Base-by-base conservation (phyloP, 2,329 filamentous ascomycete genomes). In the Ascochyta viciae-villosae region DNA sequence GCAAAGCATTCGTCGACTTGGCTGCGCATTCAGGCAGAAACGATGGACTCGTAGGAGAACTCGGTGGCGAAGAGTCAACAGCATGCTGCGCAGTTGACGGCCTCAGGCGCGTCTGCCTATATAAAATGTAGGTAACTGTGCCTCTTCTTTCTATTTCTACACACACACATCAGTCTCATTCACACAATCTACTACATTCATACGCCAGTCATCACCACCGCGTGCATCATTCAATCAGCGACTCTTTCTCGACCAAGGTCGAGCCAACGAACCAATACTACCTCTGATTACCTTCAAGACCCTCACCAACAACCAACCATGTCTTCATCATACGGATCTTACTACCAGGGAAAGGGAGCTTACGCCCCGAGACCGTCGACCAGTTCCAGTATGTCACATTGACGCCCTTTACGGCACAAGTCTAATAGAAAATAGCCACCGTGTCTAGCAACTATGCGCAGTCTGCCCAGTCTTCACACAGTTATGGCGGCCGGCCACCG, bases 21-120 rank as follows among this genome's bases (percentile, higher is more conserved):
- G 42, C 38, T 56, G 47, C 42, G 40, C 26, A 6, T 23, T 34
- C 47, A 56, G 53, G 53, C 53, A 56, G 47, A 47, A 16, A 38
- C 16, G 46, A 29, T 40, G 53, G 38, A 41, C 37, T 43, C 29
- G n/a, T 15, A 35, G 41, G 40, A 37, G 43, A 35, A 19, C 23
- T 38, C 13, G 13, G 35, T 52, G 42, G 37, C 37, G 23, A 37
- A 46, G 13, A 19, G 34, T 45, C 34, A 46, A 22, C 7, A 8
- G 15, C 8, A 19, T 40, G 12, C 12, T n/a, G 26, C 22, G 41
- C 23, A 41, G 16, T 29, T 22, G 44, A 29, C 42, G 50, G 50
- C 50, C 50, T 53, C 50, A 33, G 40, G 44, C 44, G 44, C 44
- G 23, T 50, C 41, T 55, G 35, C 42, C 53, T 56, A 31, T 44